Evolutionary conservation across 164 flowering plant genomes (phyloP).

Genomic region (Magnolia changhungtana): DNA sequence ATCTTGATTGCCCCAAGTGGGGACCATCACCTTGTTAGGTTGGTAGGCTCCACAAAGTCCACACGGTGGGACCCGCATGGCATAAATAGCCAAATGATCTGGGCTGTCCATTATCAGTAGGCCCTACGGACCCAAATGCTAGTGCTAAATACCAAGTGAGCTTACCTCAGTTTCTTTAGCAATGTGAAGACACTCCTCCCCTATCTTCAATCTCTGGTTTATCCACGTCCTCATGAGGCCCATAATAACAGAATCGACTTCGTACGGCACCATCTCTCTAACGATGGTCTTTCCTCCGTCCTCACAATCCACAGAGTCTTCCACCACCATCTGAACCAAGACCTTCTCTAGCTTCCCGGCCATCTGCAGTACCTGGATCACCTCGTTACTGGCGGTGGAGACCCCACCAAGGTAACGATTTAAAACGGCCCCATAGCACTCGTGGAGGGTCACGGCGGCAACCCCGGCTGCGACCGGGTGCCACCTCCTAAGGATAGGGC

Average conservation of each 20-base stretch:
- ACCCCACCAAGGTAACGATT: constrained; percentile 57
- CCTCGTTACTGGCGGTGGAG: constrained; percentile 41
- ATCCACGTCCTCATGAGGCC: constrained; percentile 62
- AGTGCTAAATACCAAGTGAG: background rate
- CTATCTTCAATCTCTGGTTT: constrained; percentile 46
- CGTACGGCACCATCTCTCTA: constrained; percentile 81
- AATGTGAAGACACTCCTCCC: constrained; percentile 41
- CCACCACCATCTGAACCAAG: constrained; percentile 80
- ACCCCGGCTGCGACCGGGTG: constrained; percentile 68
- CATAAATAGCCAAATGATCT: too few species aligned
- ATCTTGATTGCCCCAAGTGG: background rate
- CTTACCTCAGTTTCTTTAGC: constrained; percentile 86
- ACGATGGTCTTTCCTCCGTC: constrained; percentile 81
- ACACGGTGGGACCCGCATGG: too few species aligned
- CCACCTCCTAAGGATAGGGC: constrained; percentile 74
- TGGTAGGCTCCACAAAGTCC: too few species aligned
- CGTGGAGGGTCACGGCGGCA: constrained; percentile 77
- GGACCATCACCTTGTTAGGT: too few species aligned
- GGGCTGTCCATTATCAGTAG: background rate
- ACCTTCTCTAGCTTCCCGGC: constrained; percentile 86
- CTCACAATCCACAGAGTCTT: constrained; percentile 72
- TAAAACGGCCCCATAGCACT: constrained; percentile 64
- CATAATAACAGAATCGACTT: constrained; percentile 60
- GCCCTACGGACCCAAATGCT: background rate
- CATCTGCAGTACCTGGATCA: constrained; percentile 51